Conservation (phyloP, 495 filamentous ascomycete species). For the Collariella sp. region DNA sequence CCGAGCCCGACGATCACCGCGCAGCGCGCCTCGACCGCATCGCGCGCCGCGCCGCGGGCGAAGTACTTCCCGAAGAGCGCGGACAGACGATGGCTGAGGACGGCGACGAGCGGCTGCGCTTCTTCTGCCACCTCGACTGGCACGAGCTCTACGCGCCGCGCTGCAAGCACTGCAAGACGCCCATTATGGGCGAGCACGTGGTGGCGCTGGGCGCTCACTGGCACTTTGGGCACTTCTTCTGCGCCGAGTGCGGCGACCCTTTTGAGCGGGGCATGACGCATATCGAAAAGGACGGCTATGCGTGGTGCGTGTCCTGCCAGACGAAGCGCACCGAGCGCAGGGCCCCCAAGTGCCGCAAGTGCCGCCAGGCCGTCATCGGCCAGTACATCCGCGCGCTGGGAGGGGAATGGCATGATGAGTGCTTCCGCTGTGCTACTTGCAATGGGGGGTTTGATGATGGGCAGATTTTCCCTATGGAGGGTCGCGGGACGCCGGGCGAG, state of each 20-base stretch:
- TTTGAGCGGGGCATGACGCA: constrained; percentile 76
- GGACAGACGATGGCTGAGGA: constrained; percentile 57
- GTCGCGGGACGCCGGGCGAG: constrained; percentile 32
- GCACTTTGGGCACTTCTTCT: constrained; percentile 99
- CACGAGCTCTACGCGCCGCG: constrained; percentile 89
- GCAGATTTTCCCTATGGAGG: constrained; percentile 44
- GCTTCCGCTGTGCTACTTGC: constrained; percentile 68
- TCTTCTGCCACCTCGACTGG: constrained; percentile 97
- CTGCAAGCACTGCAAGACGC: constrained; percentile 94
- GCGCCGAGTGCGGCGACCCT: constrained; percentile 95
- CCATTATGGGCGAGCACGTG: constrained; percentile 94
- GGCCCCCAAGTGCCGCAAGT: constrained; percentile 77
- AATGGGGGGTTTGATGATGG: constrained; percentile 46
- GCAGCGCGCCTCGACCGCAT: constrained; percentile 63
- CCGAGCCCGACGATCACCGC: constrained; percentile 68
- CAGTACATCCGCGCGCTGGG: constrained; percentile 80
- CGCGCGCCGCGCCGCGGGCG: constrained; percentile 48
- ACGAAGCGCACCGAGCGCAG: constrained; percentile 67
- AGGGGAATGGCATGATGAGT: constrained; percentile 86
- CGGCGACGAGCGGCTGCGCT: constrained; percentile 60
- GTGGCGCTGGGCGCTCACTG: constrained; percentile 89
- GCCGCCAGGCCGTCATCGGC: constrained; percentile 74
- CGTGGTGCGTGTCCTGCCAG: constrained; percentile 93
- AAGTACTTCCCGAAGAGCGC: constrained; percentile 47
- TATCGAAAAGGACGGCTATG: constrained; percentile 98